Percentiles rank a stretch among this genome's conserved stretches.
These are phyloP conservation scores for Tuber brumale DNA, from an alignment of 495 filamentous ascomycete species.

Conservation along the genomic window DNA sequence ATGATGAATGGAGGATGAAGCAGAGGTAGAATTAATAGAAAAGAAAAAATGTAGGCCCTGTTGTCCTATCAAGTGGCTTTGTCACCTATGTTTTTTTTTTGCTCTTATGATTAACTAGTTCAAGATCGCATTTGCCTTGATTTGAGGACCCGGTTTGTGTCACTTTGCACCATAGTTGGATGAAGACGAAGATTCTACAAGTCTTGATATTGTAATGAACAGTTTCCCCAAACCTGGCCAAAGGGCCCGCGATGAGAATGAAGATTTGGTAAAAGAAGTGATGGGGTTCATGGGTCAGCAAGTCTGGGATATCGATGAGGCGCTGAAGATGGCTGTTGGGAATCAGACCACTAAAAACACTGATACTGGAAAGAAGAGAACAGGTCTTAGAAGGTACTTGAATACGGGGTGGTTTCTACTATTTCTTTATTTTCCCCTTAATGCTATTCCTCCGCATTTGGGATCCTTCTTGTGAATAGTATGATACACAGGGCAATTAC, in stretches of 20 bases:
- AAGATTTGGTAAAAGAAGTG: constrained; percentile 20
- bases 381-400: not conserved
- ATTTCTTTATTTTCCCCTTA: not conserved
- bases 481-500: not conserved
- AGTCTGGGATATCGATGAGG: constrained; percentile 38
- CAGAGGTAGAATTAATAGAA: no score
- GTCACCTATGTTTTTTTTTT: no score
- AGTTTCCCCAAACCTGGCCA: constrained; percentile 16
- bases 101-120: no score
- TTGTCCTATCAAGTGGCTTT: no score
- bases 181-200: constrained; percentile 10
- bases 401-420: not conserved
- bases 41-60: no score
- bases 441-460: not conserved
- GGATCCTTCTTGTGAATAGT: not conserved
- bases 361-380: not conserved
- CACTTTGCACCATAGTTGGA: no score
- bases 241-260: constrained; percentile 3
- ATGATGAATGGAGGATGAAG: no score
- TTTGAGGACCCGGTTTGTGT: no score
- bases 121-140: no score
- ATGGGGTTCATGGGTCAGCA: constrained; percentile 32
- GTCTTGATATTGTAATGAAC: constrained; percentile 3
- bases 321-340: constrained; percentile 26
- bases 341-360: not conserved